phyloP scores from a whole-genome alignment of 2,329 filamentous ascomycete species.

The Arthrobotrys iridis region DNA sequence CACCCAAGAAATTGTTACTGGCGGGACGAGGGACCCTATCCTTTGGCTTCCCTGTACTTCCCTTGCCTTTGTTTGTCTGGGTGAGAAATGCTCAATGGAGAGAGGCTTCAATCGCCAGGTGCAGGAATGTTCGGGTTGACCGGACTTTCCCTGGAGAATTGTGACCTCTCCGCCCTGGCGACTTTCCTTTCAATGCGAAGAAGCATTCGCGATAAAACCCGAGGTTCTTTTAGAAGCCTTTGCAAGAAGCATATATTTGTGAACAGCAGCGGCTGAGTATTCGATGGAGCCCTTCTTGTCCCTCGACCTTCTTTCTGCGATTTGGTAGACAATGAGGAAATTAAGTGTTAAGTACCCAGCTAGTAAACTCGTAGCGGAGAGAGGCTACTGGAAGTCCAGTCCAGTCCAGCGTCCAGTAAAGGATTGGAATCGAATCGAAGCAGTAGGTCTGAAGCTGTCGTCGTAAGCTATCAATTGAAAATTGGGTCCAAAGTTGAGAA shows the following conservation, averaged over 20 bases:
- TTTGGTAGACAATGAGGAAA: constrained; percentile 15
- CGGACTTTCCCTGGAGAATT: constrained; percentile 37
- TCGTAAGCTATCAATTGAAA: constrained; percentile 43
- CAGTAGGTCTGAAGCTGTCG: constrained; percentile 9
- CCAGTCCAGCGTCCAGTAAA: constrained; percentile 51
- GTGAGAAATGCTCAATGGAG: constrained; percentile 20
- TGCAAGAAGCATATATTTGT: constrained; percentile 3
- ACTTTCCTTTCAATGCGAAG: constrained; percentile 15
- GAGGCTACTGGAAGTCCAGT: constrained; percentile 26
- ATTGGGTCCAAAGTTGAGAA: constrained; percentile 30
- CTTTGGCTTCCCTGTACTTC: neutral
- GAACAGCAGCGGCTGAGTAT: constrained; percentile 19
- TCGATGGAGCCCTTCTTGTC: constrained; percentile 22
- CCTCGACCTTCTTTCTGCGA: constrained; percentile 1
- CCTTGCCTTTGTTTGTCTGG: constrained; percentile 21
- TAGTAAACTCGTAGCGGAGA: constrained; percentile 26
- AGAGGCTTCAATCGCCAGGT: constrained; percentile 2
- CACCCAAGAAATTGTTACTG: constrained; percentile 24
- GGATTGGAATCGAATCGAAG: constrained; percentile 38
- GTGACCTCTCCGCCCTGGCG: constrained; percentile 25
- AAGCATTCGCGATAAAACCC: constrained; percentile 5
- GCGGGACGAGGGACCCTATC: constrained; percentile 25
- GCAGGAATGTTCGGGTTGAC: constrained; percentile 45
- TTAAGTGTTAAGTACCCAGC: constrained; percentile 21
- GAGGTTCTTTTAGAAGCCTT: constrained; percentile 4